These are phyloP conservation scores for Fragaria vesca DNA, from an alignment of 306 rosid species.

Conservation along the genomic window DNA sequence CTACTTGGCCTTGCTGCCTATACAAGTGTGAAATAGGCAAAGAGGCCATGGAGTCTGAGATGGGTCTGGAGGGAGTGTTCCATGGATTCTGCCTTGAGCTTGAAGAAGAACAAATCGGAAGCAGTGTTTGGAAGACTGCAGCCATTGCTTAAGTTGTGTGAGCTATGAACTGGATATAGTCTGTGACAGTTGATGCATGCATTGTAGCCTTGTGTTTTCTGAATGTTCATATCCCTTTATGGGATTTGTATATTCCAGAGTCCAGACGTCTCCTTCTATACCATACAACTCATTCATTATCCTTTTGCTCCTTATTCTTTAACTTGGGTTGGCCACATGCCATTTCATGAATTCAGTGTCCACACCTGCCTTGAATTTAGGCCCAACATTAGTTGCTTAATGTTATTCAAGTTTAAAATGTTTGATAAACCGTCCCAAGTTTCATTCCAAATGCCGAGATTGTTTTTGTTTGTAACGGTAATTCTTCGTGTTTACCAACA, in stretches of 20 bases:
- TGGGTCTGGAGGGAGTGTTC: conserved; percentile 34
- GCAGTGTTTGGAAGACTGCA: conserved; percentile 41
- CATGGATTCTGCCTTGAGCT: conserved; percentile 41
- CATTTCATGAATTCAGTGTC: no score
- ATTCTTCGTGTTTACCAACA: not conserved
- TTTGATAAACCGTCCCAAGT: not conserved
- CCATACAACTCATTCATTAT: not conserved
- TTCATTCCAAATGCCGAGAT: no score
- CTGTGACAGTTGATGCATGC: conserved; percentile 33
- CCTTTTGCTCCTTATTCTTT: not conserved
- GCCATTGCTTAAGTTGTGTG: conserved; percentile 34
- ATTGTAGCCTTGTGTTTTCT: conserved; percentile 39
- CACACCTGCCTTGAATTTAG: no score
- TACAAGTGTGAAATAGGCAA: conserved; percentile 12
- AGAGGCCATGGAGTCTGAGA: conserved; percentile 30
- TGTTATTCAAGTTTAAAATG: no score
- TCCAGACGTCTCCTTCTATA: not conserved
- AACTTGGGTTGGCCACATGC: no score
- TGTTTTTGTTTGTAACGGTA: no score
- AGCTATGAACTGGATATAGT: not conserved
- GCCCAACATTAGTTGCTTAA: no score
- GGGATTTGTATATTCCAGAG: not conserved
- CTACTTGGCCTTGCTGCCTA: conserved; percentile 38
- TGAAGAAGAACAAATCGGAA: conserved; percentile 51
- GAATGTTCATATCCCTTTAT: conserved; percentile 29